Percentiles rank a stretch among this genome's conserved stretches.
phyloP scores from a whole-genome alignment of 345 rosid genomes.

The Trapa bicornis region DNA sequence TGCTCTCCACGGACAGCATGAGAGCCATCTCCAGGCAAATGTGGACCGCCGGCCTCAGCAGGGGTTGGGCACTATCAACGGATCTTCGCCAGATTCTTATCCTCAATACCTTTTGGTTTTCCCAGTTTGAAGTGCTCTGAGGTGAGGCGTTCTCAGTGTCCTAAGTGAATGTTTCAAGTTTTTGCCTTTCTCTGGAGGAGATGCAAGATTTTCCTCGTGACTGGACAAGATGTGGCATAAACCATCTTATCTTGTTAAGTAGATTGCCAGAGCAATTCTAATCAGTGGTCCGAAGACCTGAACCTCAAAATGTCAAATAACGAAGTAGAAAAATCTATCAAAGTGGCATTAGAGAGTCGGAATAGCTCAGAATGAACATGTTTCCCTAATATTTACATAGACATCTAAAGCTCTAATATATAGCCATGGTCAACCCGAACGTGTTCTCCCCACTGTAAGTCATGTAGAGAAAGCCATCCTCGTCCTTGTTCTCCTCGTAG shows the following conservation, averaged over 20 bases:
- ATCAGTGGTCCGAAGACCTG: not conserved
- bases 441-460: slow-evolving; percentile 74
- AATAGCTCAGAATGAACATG: not conserved
- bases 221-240: not conserved
- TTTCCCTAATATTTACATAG: not conserved
- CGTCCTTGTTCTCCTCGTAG: slow-evolving; percentile 56
- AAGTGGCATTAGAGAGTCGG: not conserved
- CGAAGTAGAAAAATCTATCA: not conserved
- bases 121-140: no score
- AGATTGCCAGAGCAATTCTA: not conserved
- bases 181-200: no score
- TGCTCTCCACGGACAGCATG: no score
- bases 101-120: no score
- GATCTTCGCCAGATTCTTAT: no score
- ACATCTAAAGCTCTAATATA: not conserved
- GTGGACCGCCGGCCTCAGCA: no score
- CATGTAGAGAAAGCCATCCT: slow-evolving; percentile 71
- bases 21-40: no score
- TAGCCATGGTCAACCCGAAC: slow-evolving; percentile 21
- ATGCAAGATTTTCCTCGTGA: not conserved
- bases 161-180: no score
- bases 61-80: no score
- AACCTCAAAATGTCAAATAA: not conserved
- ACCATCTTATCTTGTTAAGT: not conserved
- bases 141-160: no score